Evolutionary conservation across 2,329 filamentous ascomycete species (phyloP).

Genomic region (Fusarium verrucosum): DNA sequence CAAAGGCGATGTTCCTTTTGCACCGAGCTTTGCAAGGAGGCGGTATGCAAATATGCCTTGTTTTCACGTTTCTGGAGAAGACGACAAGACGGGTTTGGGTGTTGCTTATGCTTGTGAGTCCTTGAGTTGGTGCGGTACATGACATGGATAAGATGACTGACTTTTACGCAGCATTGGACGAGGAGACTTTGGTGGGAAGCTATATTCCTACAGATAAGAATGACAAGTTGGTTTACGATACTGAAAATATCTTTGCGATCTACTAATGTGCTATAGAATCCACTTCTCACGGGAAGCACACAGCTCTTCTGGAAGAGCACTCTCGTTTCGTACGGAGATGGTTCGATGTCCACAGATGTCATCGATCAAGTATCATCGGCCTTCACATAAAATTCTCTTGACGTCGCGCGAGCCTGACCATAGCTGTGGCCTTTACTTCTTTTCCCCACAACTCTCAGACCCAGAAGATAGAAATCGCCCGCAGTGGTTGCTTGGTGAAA

Average conservation of each 20-base stretch:
- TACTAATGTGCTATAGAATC: slow-evolving; percentile 22
- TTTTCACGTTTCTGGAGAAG: slow-evolving; percentile 54
- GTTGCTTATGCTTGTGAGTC: slow-evolving; percentile 57
- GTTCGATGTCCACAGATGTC: slow-evolving; percentile 54
- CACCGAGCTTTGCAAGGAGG: slow-evolving; percentile 41
- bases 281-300: slow-evolving; percentile 36
- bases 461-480: slow-evolving; percentile 43
- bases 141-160: slow-evolving; percentile 6
- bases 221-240: slow-evolving; percentile 49
- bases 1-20: slow-evolving; percentile 54
- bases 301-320: slow-evolving; percentile 25
- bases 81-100: slow-evolving; percentile 53
- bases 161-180: slow-evolving; percentile 47
- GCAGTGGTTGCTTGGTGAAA: slow-evolving; percentile 52
- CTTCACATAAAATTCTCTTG: slow-evolving; percentile 54
- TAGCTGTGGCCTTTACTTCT: slow-evolving; percentile 50
- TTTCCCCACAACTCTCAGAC: slow-evolving; percentile 49
- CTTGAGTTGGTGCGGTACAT: not conserved
- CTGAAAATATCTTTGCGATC: no score
- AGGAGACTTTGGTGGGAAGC: slow-evolving; percentile 49
- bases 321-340: slow-evolving; percentile 48
- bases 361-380: slow-evolving; percentile 58
- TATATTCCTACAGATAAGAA: slow-evolving; percentile 57
- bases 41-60: slow-evolving; percentile 50
- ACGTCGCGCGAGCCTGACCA: slow-evolving; percentile 51